These are phyloP conservation scores for Ceratocystis albifundus DNA, from an alignment of 2,329 filamentous ascomycete genomes.

Conservation along the genomic window DNA sequence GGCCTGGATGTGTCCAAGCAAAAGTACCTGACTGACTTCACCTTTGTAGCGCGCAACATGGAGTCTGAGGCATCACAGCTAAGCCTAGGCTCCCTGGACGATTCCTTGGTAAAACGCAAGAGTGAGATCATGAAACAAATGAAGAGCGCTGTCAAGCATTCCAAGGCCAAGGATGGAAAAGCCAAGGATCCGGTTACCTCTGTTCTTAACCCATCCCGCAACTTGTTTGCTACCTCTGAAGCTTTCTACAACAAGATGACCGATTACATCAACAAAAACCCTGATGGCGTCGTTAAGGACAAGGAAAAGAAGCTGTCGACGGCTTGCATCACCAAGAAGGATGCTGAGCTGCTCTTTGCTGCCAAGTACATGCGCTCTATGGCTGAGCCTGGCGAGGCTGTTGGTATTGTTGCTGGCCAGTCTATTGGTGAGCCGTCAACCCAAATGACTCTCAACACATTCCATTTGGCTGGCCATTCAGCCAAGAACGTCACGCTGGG, in stretches of 20 bases:
- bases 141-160: slow-evolving; percentile 69
- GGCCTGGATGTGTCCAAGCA: slow-evolving; percentile 90
- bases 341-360: slow-evolving; percentile 72
- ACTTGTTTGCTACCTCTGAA: slow-evolving; percentile 81
- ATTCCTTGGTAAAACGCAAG: slow-evolving; percentile 40
- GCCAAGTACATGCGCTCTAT: slow-evolving; percentile 88
- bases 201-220: slow-evolving; percentile 61
- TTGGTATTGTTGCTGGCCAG: slow-evolving; percentile 92
- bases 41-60: slow-evolving; percentile 79
- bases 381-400: slow-evolving; percentile 88
- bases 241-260: slow-evolving; percentile 62
- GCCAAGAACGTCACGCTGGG: slow-evolving; percentile 97
- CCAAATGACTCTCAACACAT: slow-evolving; percentile 98
- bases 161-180: slow-evolving; percentile 44
- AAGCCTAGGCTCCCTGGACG: slow-evolving; percentile 47
- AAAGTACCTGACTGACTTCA: slow-evolving; percentile 80
- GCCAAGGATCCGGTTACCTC: slow-evolving; percentile 65
- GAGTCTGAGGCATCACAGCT: slow-evolving; percentile 67
- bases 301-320: slow-evolving; percentile 32
- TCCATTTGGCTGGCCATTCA: slow-evolving; percentile 97
- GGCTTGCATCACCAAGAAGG: slow-evolving; percentile 48
- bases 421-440: slow-evolving; percentile 95
- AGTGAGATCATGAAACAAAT: slow-evolving; percentile 60
- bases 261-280: slow-evolving; percentile 69
- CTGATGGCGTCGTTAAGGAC: slow-evolving; percentile 40